Evolutionary conservation across 208 protist genomes (phyloP), one percentile per base, ranked within the genome.

Genomic region (Crithidia expoeki): DNA sequence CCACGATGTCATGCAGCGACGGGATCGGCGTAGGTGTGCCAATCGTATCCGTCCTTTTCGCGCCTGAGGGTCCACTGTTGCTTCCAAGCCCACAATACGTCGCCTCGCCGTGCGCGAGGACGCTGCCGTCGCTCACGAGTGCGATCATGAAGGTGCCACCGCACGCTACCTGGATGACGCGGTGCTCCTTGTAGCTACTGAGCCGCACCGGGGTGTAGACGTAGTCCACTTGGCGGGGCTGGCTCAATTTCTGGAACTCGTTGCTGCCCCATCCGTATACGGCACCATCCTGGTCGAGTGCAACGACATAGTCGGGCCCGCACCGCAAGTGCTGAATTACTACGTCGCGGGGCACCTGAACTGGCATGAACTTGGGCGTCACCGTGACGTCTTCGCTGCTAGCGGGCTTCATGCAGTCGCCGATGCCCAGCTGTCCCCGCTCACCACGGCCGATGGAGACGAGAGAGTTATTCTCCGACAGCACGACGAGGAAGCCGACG

Each of bases 231-330:
- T 9, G 28, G 16, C 36, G n/a, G 0, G 65, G 70, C 28, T 50
- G 71, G 61, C 42, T 42, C 30, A 64, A 70, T 61, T 59, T 56
- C 27, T 74, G 76, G 46, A 77, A 72, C 21, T 69, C 74, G 44
- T 96, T 94, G 72, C 63, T 88, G 52, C 91, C 88, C 87, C 91
- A 96, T 12, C 83, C 84, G 52, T 84, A 93, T 19, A 93, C 60
- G 10, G 19, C 27, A 11, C 81, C 80, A 9, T 19, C 19, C 28
- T 57, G 63, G 56, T 67, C 76, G 11, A 94, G 70, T 4, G 81
- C 88, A 46, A 96, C 53, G 17, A 83, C 83, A 60, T 82, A 94
- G 71, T 89, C 81, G 6, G 79, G 72, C n/a, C 88, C 88, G 69
- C 84, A 87, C 28, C 66, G 50, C 4, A 96, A 61, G 28, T 65